Base-by-base conservation (phyloP, 164 flowering plant species). In the Vitis rupestris region DNA sequence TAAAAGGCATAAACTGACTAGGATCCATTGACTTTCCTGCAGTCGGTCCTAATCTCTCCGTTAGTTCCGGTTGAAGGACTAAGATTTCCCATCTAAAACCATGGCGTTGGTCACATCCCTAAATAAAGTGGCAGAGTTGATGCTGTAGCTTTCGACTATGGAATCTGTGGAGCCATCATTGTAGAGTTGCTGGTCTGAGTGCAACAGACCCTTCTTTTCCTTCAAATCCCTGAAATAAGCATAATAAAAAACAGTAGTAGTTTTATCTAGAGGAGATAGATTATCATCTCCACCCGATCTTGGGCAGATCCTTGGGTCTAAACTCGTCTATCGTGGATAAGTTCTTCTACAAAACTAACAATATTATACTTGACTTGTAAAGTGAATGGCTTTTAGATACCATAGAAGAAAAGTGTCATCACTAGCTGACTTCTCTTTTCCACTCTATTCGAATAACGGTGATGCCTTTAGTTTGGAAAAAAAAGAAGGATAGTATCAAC, bases 21-120 rank as follows among this genome's bases (percentile, higher is more conserved):
- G 44, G 44, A 37, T 37, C 44, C 44, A 37, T 72, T 80, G 16
- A 72, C 67, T 68, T 61, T 76, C 47, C 85, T 76, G 66, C 85
- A 82, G 48, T 82, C 74, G 23, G 44, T 59, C 53, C 83, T 77
- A 37, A 82, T 55, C 60, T 80, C 61, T 29, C 83, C 85, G 8
- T 47, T 10, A 17, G 27, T 67, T 52, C 85, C 81, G 5, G 74
- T 73, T 59, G 74, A 74, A 55, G 80, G 80, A 10, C 14, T 71
- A 50, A 80, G 69, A 19, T 71, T 75, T 31, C 83, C 75, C 83
- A 82, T 80, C 29, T 66, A 77, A 10, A 23, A 82, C 50, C 83
- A 77, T 77, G 10, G 72, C 72, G 17, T 63, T 48, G 51, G 78
- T 65, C 58, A 75, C 75, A 47, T 79, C 66, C 64, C 67, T 65